phyloP scores from a whole-genome alignment of 1,139 yeast genomes.

The Hyphopichia buzzinii region DNA sequence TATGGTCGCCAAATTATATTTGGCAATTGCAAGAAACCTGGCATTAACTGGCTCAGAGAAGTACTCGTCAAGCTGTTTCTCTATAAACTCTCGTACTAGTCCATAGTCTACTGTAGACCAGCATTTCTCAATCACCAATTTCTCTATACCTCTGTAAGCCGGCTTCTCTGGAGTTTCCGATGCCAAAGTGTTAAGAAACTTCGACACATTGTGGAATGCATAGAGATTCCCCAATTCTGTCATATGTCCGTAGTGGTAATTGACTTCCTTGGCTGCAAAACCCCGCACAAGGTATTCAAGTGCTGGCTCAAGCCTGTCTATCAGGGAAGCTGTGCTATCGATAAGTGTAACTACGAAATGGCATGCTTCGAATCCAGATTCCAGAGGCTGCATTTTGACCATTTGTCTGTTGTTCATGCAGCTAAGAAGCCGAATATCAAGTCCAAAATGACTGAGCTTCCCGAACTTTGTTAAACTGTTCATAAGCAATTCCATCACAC shows the following conservation, averaged over 20 bases:
- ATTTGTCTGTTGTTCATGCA: background rate
- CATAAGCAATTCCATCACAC: too few relatives aligned
- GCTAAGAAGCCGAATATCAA: constrained; percentile 4
- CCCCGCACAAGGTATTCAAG: constrained; percentile 12
- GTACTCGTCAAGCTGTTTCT: constrained; percentile 1
- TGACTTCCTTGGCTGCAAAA: constrained; percentile 13
- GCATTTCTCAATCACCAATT: constrained; percentile 24
- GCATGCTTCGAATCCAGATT: background rate
- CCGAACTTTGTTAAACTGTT: background rate
- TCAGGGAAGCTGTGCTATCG: background rate
- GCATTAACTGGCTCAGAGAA: background rate
- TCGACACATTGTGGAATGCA: constrained; percentile 1
- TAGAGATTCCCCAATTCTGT: constrained; percentile 26
- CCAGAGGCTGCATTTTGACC: background rate
- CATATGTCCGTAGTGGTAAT: constrained; percentile 30
- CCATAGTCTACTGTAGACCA: constrained; percentile 21
- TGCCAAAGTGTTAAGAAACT: constrained; percentile 1
- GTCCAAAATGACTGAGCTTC: constrained; percentile 5
- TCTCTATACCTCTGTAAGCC: constrained; percentile 7
- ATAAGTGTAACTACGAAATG: constrained; percentile 1
- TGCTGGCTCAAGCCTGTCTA: constrained; percentile 3
- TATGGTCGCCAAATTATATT: constrained; percentile 10
- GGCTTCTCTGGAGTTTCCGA: background rate
- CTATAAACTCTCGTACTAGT: background rate
- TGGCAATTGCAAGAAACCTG: constrained; percentile 1